A percentile compares a stretch with the other conserved stretches of the same genome.
phyloP scores from a whole-genome alignment of 495 filamentous ascomycete species.

The Daldinia loculata region DNA sequence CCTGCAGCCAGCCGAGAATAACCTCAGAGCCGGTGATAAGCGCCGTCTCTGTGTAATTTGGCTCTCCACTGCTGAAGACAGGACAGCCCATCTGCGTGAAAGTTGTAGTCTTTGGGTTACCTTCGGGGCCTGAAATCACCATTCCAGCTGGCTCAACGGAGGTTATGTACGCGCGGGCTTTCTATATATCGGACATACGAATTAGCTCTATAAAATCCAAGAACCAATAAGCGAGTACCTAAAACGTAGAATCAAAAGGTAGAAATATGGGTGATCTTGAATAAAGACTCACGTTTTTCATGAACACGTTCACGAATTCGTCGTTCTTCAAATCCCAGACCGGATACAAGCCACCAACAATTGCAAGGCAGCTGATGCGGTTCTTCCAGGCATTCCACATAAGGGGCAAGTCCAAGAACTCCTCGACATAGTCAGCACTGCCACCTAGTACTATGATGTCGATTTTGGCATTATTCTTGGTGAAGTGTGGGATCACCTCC shows the following conservation, averaged over 20 bases:
- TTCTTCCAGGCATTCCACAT: conserved; percentile 58
- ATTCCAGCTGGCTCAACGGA: conserved; percentile 58
- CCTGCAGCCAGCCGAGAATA: conserved; percentile 57
- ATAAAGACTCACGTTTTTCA: conserved; percentile 54
- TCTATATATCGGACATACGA: conserved; percentile 45
- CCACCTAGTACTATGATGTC: conserved; percentile 73
- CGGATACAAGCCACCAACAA: conserved; percentile 53
- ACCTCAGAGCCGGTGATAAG: conserved; percentile 47
- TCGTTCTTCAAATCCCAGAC: conserved; percentile 45
- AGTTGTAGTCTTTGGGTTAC: conserved; percentile 43
- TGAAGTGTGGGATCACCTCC: conserved; percentile 60
- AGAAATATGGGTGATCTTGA: background rate
- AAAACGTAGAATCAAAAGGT: background rate
- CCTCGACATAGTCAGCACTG: conserved; percentile 60
- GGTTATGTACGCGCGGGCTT: conserved; percentile 67
- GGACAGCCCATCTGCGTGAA: conserved; percentile 56
- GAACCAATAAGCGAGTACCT: background rate
- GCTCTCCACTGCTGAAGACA: conserved; percentile 54
- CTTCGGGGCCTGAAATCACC: conserved; percentile 56
- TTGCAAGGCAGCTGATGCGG: conserved; percentile 50
- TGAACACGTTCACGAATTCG: conserved; percentile 53
- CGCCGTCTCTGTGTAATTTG: conserved; percentile 49
- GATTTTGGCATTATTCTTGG: conserved; percentile 58
- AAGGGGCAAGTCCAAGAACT: conserved; percentile 61
- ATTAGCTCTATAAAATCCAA: background rate